Base-by-base conservation (phyloP, 805 yeast genomes). In the Starmerella stigmatis region DNA sequence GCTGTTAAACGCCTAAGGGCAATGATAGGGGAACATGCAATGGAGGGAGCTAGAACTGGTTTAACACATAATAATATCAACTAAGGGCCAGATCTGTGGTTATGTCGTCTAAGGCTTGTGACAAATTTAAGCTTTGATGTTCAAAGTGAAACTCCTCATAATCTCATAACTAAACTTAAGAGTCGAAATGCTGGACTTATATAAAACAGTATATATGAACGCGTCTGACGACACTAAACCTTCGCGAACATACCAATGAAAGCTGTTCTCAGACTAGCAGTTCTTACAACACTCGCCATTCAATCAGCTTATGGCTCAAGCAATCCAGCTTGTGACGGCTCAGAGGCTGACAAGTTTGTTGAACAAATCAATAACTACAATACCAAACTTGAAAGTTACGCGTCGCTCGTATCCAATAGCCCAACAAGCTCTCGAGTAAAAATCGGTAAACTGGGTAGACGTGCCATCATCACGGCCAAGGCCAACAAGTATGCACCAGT, bases 91-190 rank as follows among this genome's bases (percentile, higher is more conserved):
- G n/a, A n/a, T n/a, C n/a, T n/a, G n/a, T n/a, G n/a, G n/a, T n/a
- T n/a, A n/a, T n/a, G n/a, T n/a, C n/a, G n/a, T n/a, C n/a, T n/a
- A n/a, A 25, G 27, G 11, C 11, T 25, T 25, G 27, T 15, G 11
- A 11, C 20, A 21, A 26, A 15, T 41, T 33, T 12, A 41, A 41
- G 9, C n/a, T 33, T 10, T 23, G n/a, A 11, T 25, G 12, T 25
- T 22, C 26, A 28, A 40, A 22, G 34, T 29, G 16, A 30, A 30
- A 30, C 32, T n/a, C n/a, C n/a, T n/a, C n/a, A n/a, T n/a, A n/a
- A n/a, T n/a, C n/a, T n/a, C n/a, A n/a, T n/a, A n/a, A n/a, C n/a
- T n/a, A n/a, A n/a, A n/a, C n/a, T n/a, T n/a, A n/a, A n/a, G n/a
- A n/a, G n/a, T n/a, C n/a, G n/a, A n/a, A n/a, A n/a, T n/a, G n/a